Evolutionary conservation across 176 grass and related monocot genomes (phyloP).

Genomic region (Oryza glumipatula): DNA sequence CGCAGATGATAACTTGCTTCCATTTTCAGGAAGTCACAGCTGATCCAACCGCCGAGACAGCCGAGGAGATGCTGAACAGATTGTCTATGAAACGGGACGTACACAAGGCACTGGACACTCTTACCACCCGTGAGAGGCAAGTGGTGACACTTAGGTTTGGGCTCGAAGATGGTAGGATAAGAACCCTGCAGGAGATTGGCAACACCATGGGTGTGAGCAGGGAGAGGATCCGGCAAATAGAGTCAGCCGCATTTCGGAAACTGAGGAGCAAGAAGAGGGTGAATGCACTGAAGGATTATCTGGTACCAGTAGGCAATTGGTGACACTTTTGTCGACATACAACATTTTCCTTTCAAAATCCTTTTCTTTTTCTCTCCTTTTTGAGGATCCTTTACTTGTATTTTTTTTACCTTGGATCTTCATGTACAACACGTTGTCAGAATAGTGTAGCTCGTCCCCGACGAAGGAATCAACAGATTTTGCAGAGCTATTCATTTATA

Average conservation of each 20-base stretch:
- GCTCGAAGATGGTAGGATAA: conserved; percentile 66
- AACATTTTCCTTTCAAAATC: conserved; percentile 1
- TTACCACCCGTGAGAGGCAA: conserved; percentile 62
- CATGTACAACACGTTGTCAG: conserved; percentile 15
- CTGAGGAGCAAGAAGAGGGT: conserved; percentile 59
- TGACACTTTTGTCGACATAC: conserved; percentile 32
- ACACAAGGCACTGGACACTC: conserved; percentile 63
- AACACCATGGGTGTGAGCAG: conserved; percentile 78
- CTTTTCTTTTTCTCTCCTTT: conserved; percentile 15
- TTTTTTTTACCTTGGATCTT: background rate
- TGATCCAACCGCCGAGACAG: conserved; percentile 70
- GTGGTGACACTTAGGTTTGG: conserved; percentile 78
- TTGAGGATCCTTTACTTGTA: conserved; percentile 41
- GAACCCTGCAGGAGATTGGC: conserved; percentile 91
- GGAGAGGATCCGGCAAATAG: conserved; percentile 88
- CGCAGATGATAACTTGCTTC: background rate
- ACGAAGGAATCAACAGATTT: conserved; percentile 5
- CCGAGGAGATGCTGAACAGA: conserved; percentile 79
- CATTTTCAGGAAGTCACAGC: conserved; percentile 80
- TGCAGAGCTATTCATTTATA: background rate
- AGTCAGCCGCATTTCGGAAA: conserved; percentile 73
- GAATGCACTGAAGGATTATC: conserved; percentile 55
- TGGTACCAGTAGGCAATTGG: conserved; percentile 59
- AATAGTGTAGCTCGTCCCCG: background rate
- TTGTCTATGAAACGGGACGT: conserved; percentile 72